phyloP scores from a whole-genome alignment of 495 filamentous ascomycete genomes.

The Daldinia caldariorum region DNA sequence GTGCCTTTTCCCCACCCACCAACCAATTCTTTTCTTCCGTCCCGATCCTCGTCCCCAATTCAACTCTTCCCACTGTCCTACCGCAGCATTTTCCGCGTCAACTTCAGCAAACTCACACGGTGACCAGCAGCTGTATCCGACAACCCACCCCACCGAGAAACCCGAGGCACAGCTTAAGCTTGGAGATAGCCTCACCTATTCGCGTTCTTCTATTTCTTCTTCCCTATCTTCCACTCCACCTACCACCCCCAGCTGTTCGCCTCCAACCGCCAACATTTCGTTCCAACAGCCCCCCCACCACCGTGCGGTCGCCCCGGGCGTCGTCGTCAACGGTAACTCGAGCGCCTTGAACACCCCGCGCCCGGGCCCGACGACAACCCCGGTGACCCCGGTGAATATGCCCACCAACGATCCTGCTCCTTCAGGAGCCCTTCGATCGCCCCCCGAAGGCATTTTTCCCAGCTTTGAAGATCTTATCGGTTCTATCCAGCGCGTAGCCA shows the following conservation, averaged over 20 bases:
- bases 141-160: constrained; percentile 29
- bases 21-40: constrained; percentile 31
- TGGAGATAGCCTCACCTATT: constrained; percentile 19
- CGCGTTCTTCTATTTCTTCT: neutral
- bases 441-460: constrained; percentile 58
- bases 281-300: constrained; percentile 45
- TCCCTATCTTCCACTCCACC: neutral
- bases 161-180: constrained; percentile 8
- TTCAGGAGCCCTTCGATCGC: constrained; percentile 54
- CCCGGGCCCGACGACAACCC: constrained; percentile 42
- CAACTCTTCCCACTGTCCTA: constrained; percentile 38
- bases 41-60: constrained; percentile 34
- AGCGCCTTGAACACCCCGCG: constrained; percentile 52
- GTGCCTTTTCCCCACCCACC: constrained; percentile 11
- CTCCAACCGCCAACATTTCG: constrained; percentile 47
- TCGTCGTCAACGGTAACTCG: constrained; percentile 49
- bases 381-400: constrained; percentile 43
- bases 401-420: constrained; percentile 46
- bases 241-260: constrained; percentile 11
- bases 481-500: constrained; percentile 56
- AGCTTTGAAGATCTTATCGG: constrained; percentile 58
- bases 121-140: constrained; percentile 27
- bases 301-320: constrained; percentile 48
- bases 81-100: constrained; percentile 26
- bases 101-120: constrained; percentile 37